Conservation (phyloP, 345 rosid species). For the Dovyalis caffra region DNA sequence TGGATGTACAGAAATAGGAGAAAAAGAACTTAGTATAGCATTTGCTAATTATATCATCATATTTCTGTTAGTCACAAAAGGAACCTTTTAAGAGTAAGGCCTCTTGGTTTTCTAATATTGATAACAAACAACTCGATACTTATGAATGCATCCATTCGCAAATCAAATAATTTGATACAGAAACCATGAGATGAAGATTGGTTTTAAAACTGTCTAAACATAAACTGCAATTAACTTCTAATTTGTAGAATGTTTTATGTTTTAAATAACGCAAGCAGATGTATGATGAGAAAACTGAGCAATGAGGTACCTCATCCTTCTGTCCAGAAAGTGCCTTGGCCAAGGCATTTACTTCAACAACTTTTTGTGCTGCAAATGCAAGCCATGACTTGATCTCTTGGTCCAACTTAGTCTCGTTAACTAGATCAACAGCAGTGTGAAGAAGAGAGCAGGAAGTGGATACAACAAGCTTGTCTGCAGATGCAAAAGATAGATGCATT, state of each 20-base stretch:
- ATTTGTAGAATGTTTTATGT: not conserved
- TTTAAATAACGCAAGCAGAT: not conserved
- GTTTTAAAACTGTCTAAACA: not conserved
- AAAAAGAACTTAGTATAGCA: not conserved
- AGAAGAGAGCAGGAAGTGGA: slow-evolving; percentile 98
- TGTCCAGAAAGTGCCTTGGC: slow-evolving; percentile 84
- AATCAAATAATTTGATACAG: not conserved
- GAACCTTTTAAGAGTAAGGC: not conserved
- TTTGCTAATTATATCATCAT: not conserved
- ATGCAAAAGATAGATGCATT: slow-evolving; percentile 2
- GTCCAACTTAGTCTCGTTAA: slow-evolving; percentile 82
- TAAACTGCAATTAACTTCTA: not conserved
- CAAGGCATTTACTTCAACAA: slow-evolving; percentile 88
- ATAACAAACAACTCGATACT: not conserved
- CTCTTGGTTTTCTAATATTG: not conserved
- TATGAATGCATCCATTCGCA: not conserved
- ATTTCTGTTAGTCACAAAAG: not conserved
- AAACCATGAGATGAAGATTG: not conserved
- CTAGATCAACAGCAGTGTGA: slow-evolving; percentile 92
- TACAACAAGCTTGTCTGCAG: slow-evolving; percentile 84
- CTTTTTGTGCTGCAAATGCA: slow-evolving; percentile 96
- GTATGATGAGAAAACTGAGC: not conserved
- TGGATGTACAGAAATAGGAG: slow-evolving; percentile 15
- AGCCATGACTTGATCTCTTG: slow-evolving; percentile 94
- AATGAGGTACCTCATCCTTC: slow-evolving; percentile 62